Base-by-base conservation (phyloP, 768 basidiomycete species). In the Ramaria sp. region DNA sequence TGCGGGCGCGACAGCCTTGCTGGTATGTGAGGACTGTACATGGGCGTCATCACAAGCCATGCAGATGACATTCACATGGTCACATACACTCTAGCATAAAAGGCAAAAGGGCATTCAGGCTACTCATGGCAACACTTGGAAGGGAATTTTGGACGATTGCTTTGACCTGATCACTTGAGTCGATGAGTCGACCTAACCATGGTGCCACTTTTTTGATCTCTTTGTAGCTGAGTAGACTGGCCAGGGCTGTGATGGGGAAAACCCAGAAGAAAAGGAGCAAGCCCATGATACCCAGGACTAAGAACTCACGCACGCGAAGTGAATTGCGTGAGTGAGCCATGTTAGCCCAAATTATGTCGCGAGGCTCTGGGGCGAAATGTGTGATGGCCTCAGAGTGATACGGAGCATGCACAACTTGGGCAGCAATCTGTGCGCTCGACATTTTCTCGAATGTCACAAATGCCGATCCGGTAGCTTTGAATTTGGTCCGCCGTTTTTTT, bases 401-500 rank as follows among this genome's bases (percentile, higher is more conserved):
- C 0, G 86, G 76, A 0, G 85, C 78, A 61, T 92, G 87, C 0
- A 86, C 86, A 1, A 82, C 76, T 67, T 97, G 94, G 5, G 87
- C 74, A 1, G 91, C 94, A 41, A 88, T 83, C 85, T 99, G 94
- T 24, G 92, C 90, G 61, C 84, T 85, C 0, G 89, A 87, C 82
- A 94, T 89, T 63, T 90, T 90, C 69, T 96, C 91, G 61, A 99
- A 97, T 0, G 96, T 98, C 18, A 98, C 88, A 63, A 98, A 99
- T 0, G 92, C 96, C 28, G 81, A 78, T 43, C 84, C 82, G 0
- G 89, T 90, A 1, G 92, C 76, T 60, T 78, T 83, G 65, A 90
- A 94, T 61, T 78, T 85, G 16, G 87, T 88, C 3, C 68, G 69
- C 43, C 95, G 73, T 63, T 83, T 75, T 63, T 77, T 81, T 67